phyloP scores from a whole-genome alignment of 2,329 filamentous ascomycete species.

The Aspergillus costaricaensis region DNA sequence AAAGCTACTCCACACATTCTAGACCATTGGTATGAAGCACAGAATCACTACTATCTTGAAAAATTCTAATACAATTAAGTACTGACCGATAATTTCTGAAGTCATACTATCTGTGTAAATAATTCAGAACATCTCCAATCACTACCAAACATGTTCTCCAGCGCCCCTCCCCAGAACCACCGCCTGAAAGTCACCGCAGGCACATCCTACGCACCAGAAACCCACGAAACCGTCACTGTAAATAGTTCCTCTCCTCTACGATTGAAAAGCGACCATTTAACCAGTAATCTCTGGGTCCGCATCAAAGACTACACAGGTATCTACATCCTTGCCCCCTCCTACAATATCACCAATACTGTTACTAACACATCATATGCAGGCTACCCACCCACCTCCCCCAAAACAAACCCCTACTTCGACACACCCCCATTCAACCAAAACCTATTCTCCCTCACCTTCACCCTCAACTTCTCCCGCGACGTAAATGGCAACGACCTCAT shows the following conservation, averaged over 20 bases:
- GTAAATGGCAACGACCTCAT: constrained; percentile 74
- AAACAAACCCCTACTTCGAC: constrained; percentile 75
- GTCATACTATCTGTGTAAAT: neutral
- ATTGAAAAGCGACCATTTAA: constrained; percentile 65
- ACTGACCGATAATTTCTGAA: too few species aligned
- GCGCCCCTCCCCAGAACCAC: constrained; percentile 50
- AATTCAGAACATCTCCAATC: too few species aligned
- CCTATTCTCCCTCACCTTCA: constrained; percentile 81
- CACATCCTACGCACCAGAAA: constrained; percentile 68
- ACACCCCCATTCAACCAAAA: constrained; percentile 69
- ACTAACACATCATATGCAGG: constrained; percentile 46
- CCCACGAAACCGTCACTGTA: constrained; percentile 73
- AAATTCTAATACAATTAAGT: neutral
- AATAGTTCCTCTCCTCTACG: constrained; percentile 66
- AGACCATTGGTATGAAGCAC: neutral
- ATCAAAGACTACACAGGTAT: constrained; percentile 63
- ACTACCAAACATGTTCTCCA: neutral
- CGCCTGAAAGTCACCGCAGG: constrained; percentile 81
- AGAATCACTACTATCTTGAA: too few species aligned
- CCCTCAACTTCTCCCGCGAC: constrained; percentile 69
- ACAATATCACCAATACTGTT: neutral
- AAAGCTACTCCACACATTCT: neutral
- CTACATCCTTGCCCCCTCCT: neutral
- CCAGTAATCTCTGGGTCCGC: constrained; percentile 71
- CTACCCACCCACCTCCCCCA: constrained; percentile 70